Evolutionary conservation across 2,329 filamentous ascomycete species (phyloP).

Genomic region (Aspergillus carbonarius): DNA sequence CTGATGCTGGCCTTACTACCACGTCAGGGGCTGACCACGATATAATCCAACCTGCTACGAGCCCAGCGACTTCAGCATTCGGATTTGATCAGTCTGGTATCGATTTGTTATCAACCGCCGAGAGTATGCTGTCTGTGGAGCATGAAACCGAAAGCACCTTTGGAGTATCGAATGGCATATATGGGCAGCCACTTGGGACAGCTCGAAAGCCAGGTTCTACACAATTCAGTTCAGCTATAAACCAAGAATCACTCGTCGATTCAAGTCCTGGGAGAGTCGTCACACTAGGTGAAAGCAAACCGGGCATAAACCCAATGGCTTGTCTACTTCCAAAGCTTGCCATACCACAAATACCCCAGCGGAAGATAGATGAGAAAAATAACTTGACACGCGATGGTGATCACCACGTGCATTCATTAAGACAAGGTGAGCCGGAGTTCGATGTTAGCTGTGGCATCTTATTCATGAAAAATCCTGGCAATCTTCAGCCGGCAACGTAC

Average conservation of each 20-base stretch:
- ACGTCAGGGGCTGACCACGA: not conserved
- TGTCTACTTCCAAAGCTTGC: not conserved
- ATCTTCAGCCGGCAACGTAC: constrained; percentile 18
- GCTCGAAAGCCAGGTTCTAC: too few species aligned
- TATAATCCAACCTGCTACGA: too few species aligned
- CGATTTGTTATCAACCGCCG: not conserved
- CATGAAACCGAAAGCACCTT: not conserved
- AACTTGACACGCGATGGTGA: not conserved
- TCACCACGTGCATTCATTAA: not conserved
- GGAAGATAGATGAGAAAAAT: not conserved
- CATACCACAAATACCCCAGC: not conserved
- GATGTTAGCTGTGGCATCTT: constrained; percentile 19
- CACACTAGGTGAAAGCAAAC: not conserved
- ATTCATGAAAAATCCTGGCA: constrained; percentile 17
- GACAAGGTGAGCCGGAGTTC: constrained; percentile 15
- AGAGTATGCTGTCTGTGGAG: not conserved
- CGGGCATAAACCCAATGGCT: not conserved
- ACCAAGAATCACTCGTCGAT: not conserved
- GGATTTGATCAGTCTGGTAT: not conserved
- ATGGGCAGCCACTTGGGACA: not conserved
- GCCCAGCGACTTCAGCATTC: not conserved
- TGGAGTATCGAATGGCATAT: not conserved
- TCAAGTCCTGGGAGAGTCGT: not conserved
- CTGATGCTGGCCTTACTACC: not conserved
- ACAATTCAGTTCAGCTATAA: too few species aligned